Conservation (phyloP, 2,329 filamentous ascomycete genomes). For the Cladosporium sp. region DNA sequence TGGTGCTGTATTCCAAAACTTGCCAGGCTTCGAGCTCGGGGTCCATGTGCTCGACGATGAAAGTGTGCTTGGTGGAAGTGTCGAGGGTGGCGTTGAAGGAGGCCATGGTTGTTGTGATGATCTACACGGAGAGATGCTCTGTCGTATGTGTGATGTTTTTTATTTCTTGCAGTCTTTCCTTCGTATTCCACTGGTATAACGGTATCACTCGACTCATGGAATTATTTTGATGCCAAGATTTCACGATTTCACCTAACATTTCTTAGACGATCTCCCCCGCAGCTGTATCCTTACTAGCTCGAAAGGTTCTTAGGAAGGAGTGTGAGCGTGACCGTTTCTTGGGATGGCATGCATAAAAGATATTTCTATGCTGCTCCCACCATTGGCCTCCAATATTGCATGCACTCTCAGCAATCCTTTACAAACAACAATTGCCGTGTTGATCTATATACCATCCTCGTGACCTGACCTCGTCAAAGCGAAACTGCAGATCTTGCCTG, state of each 20-base stretch:
- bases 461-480: background rate
- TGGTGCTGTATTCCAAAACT: conserved; percentile 84
- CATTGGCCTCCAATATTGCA: conserved; percentile 3
- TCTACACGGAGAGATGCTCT: no score
- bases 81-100: conserved; percentile 16
- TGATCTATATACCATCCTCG: background rate
- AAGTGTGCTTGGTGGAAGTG: conserved; percentile 60
- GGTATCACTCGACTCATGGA: background rate
- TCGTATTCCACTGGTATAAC: background rate
- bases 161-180: background rate
- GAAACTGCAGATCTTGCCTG: conserved; percentile 5
- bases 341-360: conserved; percentile 10
- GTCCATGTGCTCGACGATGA: conserved; percentile 96
- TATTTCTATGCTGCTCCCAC: conserved; percentile 1
- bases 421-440: background rate
- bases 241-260: background rate
- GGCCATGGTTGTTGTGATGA: conserved; percentile 6
- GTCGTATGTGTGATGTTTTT: background rate
- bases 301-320: conserved; percentile 5
- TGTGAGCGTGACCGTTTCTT: conserved; percentile 16
- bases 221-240: conserved; percentile 15
- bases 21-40: conserved; percentile 94
- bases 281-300: conserved; percentile 17
- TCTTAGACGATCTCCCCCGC: conserved; percentile 13
- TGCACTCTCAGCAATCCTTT: background rate